A percentile compares a stretch with the other conserved stretches of the same genome.
Conservation (phyloP, 495 filamentous ascomycete species). For the Corynascus novoguineensis region DNA sequence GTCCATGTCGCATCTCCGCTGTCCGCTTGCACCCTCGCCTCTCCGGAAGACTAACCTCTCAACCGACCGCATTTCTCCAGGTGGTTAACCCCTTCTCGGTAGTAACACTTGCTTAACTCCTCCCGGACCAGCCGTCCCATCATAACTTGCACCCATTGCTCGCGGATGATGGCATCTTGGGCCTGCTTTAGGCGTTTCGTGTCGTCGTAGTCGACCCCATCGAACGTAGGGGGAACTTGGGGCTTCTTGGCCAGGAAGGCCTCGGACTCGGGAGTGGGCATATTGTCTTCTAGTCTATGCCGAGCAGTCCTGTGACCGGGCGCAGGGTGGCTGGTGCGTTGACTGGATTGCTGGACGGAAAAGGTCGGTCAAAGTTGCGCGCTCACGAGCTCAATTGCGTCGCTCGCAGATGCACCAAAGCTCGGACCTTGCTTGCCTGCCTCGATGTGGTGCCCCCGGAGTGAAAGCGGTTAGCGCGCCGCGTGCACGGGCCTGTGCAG, state of each 20-base stretch:
- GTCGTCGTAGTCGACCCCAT: conserved; percentile 96
- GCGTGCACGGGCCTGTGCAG: too few relatives aligned
- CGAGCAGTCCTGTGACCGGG: not conserved
- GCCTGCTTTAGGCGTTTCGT: conserved; percentile 83
- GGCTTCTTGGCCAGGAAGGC: conserved; percentile 93
- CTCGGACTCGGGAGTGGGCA: conserved; percentile 88
- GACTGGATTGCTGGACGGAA: conserved; percentile 10
- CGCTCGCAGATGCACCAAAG: not conserved
- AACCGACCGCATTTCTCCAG: conserved; percentile 90
- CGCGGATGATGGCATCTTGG: conserved; percentile 87
- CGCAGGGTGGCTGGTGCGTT: conserved; percentile 2
- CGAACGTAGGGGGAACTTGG: conserved; percentile 86
- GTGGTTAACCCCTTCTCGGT: conserved; percentile 90
- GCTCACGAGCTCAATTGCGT: conserved; percentile 4
- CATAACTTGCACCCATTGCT: conserved; percentile 98
- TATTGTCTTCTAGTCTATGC: conserved; percentile 23
- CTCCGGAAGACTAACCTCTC: conserved; percentile 61
- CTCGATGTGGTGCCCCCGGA: too few relatives aligned
- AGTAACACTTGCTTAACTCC: conserved; percentile 94
- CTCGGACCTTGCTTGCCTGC: too few relatives aligned
- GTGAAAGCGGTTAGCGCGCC: too few relatives aligned
- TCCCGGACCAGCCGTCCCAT: conserved; percentile 91
- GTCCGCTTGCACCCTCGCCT: not conserved
- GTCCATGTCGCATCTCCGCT: not conserved
- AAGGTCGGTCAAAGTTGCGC: conserved; percentile 8